phyloP scores from a whole-genome alignment of 2,329 filamentous ascomycete species.

The Alternaria arbusti region DNA sequence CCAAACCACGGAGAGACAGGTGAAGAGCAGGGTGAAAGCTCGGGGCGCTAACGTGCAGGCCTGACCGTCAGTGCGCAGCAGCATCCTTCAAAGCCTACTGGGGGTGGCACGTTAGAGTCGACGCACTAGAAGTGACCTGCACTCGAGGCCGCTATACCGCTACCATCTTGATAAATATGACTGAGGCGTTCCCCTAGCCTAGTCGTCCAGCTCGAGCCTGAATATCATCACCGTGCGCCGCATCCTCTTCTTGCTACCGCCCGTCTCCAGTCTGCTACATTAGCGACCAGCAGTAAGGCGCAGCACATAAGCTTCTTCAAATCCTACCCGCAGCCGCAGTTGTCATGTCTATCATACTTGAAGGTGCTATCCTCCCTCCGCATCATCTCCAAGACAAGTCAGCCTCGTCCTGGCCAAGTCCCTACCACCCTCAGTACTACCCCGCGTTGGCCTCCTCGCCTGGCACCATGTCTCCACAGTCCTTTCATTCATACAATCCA shows the following conservation, averaged over 20 bases:
- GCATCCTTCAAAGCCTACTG: slow-evolving; percentile 32
- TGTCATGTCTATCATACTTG: slow-evolving; percentile 45
- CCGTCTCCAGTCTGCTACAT: slow-evolving; percentile 16
- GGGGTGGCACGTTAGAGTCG: slow-evolving; percentile 39
- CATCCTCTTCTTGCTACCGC: slow-evolving; percentile 10
- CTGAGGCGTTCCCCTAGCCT: slow-evolving; percentile 23
- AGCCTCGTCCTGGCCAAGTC: slow-evolving; percentile 34
- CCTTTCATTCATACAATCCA: slow-evolving; percentile 38
- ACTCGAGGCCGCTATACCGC: slow-evolving; percentile 20
- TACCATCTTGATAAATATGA: slow-evolving; percentile 31
- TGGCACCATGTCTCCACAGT: slow-evolving; percentile 42
- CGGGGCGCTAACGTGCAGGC: slow-evolving; percentile 34
- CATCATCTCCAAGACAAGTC: slow-evolving; percentile 38
- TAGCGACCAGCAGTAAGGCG: slow-evolving; percentile 16
- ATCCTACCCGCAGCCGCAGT: slow-evolving; percentile 15
- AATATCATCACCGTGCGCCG: slow-evolving; percentile 12
- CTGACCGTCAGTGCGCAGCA: slow-evolving; percentile 30
- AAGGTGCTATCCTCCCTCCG: slow-evolving; percentile 44
- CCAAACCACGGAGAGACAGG: slow-evolving; percentile 22
- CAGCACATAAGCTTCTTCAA: slow-evolving; percentile 20
- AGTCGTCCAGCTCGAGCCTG: slow-evolving; percentile 18
- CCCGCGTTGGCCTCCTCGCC: slow-evolving; percentile 37
- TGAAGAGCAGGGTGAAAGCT: slow-evolving; percentile 31
- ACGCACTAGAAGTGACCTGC: slow-evolving; percentile 39
- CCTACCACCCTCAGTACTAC: slow-evolving; percentile 35